Percentiles rank a stretch among this genome's conserved stretches.
phyloP scores from a whole-genome alignment of 257 asterid species.

The Catharanthus roseus region DNA sequence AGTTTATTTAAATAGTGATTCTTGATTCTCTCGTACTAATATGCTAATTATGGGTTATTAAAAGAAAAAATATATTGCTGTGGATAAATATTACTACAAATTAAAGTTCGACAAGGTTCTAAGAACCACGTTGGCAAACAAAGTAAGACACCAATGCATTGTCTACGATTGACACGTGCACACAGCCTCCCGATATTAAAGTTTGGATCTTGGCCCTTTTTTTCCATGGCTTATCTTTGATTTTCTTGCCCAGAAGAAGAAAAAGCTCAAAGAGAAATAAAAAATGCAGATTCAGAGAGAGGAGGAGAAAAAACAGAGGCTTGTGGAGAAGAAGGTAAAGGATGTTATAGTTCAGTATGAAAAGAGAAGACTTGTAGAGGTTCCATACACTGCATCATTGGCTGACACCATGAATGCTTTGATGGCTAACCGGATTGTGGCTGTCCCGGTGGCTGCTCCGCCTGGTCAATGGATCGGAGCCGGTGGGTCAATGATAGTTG shows the following conservation, averaged over 20 bases:
- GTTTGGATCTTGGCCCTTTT: neutral
- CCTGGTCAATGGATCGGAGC: constrained; percentile 99
- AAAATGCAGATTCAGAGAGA: constrained; percentile 15
- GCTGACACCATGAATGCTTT: constrained; percentile 71
- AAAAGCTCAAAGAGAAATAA: too few relatives aligned
- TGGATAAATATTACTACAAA: neutral
- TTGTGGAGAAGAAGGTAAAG: constrained; percentile 50
- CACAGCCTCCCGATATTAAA: neutral
- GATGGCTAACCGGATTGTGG: constrained; percentile 55
- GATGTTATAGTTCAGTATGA: constrained; percentile 46
- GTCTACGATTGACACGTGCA: constrained; percentile 16
- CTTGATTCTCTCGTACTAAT: too few relatives aligned
- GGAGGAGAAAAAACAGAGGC: constrained; percentile 13
- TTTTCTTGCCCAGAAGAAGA: neutral
- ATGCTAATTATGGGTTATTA: too few relatives aligned
- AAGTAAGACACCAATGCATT: constrained; percentile 12
- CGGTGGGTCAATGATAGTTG: constrained; percentile 93
- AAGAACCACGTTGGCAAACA: constrained; percentile 14
- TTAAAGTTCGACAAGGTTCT: neutral
- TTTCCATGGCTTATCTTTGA: neutral
- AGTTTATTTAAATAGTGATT: too few relatives aligned
- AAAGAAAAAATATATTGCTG: too few relatives aligned
- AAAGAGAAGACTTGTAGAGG: constrained; percentile 67
- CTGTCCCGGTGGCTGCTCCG: constrained; percentile 94
- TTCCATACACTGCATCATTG: constrained; percentile 81